Conservation (phyloP, 2,329 filamentous ascomycete species). For the Amesomyces nigricolor region DNA sequence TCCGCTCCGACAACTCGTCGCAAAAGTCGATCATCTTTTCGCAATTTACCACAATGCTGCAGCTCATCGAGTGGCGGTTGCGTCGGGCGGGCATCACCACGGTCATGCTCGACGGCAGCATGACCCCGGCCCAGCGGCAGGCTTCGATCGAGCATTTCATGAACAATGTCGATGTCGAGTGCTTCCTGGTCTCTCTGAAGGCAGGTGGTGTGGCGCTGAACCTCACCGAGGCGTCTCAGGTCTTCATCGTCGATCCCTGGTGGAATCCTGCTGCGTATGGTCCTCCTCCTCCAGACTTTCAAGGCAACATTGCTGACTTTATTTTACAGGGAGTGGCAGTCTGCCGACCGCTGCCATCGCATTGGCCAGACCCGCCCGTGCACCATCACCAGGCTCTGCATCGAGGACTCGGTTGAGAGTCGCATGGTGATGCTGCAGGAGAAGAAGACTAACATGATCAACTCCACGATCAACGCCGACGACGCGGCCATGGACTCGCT, state of each 20-base stretch:
- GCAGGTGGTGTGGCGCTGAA: conserved; percentile 95
- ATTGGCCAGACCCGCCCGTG: conserved; percentile 94
- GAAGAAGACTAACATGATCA: conserved; percentile 98
- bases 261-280: conserved; percentile 89
- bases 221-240: conserved; percentile 85
- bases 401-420: conserved; percentile 94
- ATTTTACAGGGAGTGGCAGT: conserved; percentile 74
- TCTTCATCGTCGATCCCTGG: conserved; percentile 98
- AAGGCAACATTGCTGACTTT: conserved; percentile 11
- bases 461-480: conserved; percentile 92
- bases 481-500: conserved; percentile 87
- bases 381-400: conserved; percentile 88
- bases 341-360: conserved; percentile 86
- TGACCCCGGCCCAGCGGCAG: conserved; percentile 90
- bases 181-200: conserved; percentile 93
- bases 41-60: conserved; percentile 95
- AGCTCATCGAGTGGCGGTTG: conserved; percentile 94
- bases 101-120: conserved; percentile 95
- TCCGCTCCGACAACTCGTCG: conserved; percentile 86
- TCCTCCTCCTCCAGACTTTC: neutral
- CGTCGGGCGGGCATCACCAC: conserved; percentile 96
- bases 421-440: conserved; percentile 94
- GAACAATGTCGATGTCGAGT: conserved; percentile 89
- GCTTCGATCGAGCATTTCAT: conserved; percentile 95
- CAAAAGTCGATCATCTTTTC: conserved; percentile 98